A percentile compares a stretch with the other conserved stretches of the same genome.
These are phyloP conservation scores for Chloropicon primus DNA, from an alignment of 139 green algal species.

Conservation along the genomic window DNA sequence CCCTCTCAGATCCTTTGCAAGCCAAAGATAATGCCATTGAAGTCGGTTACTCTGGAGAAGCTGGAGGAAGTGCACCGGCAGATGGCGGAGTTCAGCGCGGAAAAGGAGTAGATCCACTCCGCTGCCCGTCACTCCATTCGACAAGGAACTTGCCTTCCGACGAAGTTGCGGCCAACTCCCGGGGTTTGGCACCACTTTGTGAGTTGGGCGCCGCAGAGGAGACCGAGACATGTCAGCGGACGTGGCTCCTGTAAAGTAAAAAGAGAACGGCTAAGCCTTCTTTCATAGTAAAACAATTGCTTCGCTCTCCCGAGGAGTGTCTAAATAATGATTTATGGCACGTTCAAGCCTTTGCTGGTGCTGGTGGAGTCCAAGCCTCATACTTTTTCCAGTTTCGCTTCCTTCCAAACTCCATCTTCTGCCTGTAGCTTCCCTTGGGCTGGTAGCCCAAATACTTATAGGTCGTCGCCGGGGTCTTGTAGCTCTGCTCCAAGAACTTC, in stretches of 20 bases:
- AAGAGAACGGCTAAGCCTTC: too few species aligned
- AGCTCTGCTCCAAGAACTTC: neutral
- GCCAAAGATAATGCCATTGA: conserved; percentile 65
- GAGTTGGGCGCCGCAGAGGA: too few species aligned
- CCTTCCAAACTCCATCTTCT: neutral
- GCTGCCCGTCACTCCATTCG: too few species aligned
- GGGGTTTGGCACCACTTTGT: too few species aligned
- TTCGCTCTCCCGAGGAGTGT: too few species aligned
- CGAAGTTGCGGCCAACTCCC: too few species aligned
- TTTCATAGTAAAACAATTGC: too few species aligned
- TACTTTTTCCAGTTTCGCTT: neutral
- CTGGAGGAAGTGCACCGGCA: conserved; percentile 24
- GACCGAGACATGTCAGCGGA: too few species aligned
- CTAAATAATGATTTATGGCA: neutral
- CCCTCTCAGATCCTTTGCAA: conserved; percentile 18
- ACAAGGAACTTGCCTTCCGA: too few species aligned
- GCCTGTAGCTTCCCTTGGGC: neutral
- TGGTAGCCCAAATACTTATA: neutral
- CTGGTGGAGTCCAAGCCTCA: neutral
- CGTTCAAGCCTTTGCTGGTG: neutral
- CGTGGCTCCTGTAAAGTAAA: too few species aligned
- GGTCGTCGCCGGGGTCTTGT: neutral
- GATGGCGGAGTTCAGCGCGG: neutral
- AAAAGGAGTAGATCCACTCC: neutral
- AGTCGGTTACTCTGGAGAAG: conserved; percentile 41